Conservation (phyloP, 805 yeast species). For the Yamadazyma paraphyllophila region DNA sequence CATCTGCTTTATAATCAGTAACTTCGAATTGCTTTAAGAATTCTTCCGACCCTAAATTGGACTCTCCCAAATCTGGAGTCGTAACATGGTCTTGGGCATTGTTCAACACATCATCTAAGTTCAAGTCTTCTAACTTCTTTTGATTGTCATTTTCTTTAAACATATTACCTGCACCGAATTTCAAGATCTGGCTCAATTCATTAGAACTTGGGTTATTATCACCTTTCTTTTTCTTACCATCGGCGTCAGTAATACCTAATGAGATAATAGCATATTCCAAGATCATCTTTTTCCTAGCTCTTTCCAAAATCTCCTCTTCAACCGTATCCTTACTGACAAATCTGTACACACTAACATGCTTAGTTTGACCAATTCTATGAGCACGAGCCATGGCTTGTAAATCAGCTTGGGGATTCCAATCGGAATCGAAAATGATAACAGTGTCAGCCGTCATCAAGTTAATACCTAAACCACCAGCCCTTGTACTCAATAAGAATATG, state of each 20-base stretch:
- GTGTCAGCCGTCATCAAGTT: constrained; percentile 99
- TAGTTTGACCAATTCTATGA: constrained; percentile 98
- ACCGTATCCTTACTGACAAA: constrained; percentile 98
- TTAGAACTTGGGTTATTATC: constrained; percentile 75
- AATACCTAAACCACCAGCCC: constrained; percentile 99
- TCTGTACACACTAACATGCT: constrained; percentile 95
- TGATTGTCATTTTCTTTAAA: constrained; percentile 94
- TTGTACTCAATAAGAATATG: constrained; percentile 82
- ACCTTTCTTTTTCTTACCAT: constrained; percentile 36
- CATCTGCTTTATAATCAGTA: constrained; percentile 96
- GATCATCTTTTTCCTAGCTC: constrained; percentile 98
- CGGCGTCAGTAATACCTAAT: constrained; percentile 85
- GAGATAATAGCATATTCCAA: constrained; percentile 96
- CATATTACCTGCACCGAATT: constrained; percentile 99
- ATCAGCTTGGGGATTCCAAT: constrained; percentile 99
- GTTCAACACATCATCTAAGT: constrained; percentile 90
- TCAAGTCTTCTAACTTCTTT: constrained; percentile 90
- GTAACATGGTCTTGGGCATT: constrained; percentile 98
- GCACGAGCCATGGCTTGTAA: constrained; percentile 99
- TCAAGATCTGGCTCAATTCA: constrained; percentile 88
- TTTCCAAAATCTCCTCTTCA: constrained; percentile 94
- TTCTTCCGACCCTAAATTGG: constrained; percentile 98
- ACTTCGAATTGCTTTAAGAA: constrained; percentile 96
- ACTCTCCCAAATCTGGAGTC: constrained; percentile 93
- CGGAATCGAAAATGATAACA: constrained; percentile 95